Evolutionary conservation across 2,329 filamentous ascomycete species (phyloP).

Genomic region (Pestalotiopsis sp.): DNA sequence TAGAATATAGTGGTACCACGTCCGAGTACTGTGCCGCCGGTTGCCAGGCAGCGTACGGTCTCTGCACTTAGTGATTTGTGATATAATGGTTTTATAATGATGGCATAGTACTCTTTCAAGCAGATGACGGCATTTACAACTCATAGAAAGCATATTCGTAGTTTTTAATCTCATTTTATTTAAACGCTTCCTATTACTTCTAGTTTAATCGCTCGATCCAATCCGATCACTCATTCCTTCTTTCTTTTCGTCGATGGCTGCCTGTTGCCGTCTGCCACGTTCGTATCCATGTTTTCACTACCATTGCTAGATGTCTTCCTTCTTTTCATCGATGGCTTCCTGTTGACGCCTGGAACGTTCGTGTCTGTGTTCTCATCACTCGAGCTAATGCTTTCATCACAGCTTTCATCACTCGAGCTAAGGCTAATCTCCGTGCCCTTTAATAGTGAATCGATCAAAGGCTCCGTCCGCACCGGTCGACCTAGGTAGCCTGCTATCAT

Average conservation of each 20-base stretch:
- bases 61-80: conserved; percentile 2
- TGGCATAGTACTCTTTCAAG: background rate
- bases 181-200: background rate
- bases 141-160: background rate
- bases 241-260: no score
- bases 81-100: background rate
- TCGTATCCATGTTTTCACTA: no score
- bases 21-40: conserved; percentile 16
- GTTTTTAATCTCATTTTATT: background rate
- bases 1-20: background rate
- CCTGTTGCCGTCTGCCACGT: no score
- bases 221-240: no score
- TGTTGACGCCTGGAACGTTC: background rate
- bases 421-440: background rate
- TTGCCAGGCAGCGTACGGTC: conserved; percentile 15
- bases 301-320: no score
- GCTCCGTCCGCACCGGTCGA: background rate
- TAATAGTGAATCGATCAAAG: background rate
- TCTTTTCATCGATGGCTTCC: no score
- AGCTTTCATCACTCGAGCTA: background rate
- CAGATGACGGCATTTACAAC: background rate
- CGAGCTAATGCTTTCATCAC: background rate
- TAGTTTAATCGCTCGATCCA: background rate
- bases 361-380: background rate
- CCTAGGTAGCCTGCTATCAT: background rate